phyloP scores from a whole-genome alignment of 768 basidiomycete species.

The Suillus bovinus region DNA sequence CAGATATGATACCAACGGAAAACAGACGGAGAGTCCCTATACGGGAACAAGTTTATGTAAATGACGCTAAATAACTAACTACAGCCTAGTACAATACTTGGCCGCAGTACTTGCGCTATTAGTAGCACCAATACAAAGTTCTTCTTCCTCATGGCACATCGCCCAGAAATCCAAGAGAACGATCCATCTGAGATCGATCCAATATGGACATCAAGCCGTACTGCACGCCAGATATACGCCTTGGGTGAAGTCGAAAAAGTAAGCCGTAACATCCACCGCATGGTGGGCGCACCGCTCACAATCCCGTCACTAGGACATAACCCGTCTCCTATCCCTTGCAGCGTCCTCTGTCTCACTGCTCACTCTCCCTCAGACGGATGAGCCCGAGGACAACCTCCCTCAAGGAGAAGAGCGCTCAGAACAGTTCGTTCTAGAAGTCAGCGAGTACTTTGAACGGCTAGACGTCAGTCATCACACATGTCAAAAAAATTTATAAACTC shows the following conservation, averaged over 20 bases:
- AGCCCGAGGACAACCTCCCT: conserved; percentile 63
- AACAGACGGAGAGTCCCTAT: neutral
- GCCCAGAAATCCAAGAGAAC: conserved; percentile 9
- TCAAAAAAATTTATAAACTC: neutral
- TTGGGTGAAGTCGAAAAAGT: conserved; percentile 83
- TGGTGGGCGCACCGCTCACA: neutral
- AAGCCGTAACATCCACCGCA: conserved; percentile 5
- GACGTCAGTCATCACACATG: conserved; percentile 49
- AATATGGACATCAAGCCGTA: conserved; percentile 80
- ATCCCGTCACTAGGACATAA: conserved; percentile 65
- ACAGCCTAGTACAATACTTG: too few species aligned
- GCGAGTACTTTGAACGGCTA: conserved; percentile 82
- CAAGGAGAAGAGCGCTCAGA: conserved; percentile 84
- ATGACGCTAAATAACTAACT: neutral
- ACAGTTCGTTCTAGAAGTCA: conserved; percentile 81
- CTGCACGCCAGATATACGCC: conserved; percentile 78
- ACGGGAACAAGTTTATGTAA: neutral
- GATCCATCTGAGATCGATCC: conserved; percentile 58
- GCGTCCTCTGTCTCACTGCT: conserved; percentile 78
- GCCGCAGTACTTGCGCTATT: neutral
- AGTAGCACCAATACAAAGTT: neutral
- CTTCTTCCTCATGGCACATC: neutral
- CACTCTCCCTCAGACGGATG: conserved; percentile 82
- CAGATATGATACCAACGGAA: neutral
- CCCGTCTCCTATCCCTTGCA: conserved; percentile 70